These are phyloP conservation scores for Oropetium thomaeum DNA, from an alignment of 176 grass and related monocot genomes.

Conservation along the genomic window DNA sequence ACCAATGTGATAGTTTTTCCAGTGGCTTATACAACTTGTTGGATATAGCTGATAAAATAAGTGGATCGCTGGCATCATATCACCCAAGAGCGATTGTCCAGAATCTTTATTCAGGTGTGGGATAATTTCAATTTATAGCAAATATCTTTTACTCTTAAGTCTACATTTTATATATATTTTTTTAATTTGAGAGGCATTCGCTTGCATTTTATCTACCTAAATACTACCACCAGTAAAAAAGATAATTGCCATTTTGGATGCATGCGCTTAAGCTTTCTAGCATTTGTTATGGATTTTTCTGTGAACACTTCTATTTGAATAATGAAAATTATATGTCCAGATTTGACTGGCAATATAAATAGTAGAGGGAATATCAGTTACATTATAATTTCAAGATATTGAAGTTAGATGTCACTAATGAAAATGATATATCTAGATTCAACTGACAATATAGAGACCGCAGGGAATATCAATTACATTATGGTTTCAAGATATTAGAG, in stretches of 20 bases:
- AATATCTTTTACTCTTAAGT: slow-evolving; percentile 2
- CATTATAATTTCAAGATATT: neutral
- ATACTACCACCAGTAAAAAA: neutral
- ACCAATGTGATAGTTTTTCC: slow-evolving; percentile 36
- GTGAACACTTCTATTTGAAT: neutral
- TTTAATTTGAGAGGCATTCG: neutral
- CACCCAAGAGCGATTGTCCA: slow-evolving; percentile 74
- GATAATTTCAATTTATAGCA: slow-evolving; percentile 14
- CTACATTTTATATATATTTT: slow-evolving; percentile 10
- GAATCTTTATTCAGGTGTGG: slow-evolving; percentile 85
- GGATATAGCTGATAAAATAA: slow-evolving; percentile 65
- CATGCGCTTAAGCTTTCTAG: neutral
- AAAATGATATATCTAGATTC: too few relatives aligned
- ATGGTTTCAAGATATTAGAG: too few relatives aligned
- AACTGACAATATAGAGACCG: too few relatives aligned
- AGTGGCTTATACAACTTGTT: slow-evolving; percentile 55
- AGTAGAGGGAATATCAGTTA: neutral
- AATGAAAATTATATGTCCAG: neutral
- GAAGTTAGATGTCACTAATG: too few relatives aligned
- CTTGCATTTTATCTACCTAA: slow-evolving; percentile 16
- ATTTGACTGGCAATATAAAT: neutral
- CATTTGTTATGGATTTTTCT: neutral
- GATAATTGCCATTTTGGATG: neutral
- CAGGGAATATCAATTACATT: too few relatives aligned
- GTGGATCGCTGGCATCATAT: slow-evolving; percentile 58